Conservation (phyloP, 1,284 basidiomycete species). For the Sphagnurus paluster region DNA sequence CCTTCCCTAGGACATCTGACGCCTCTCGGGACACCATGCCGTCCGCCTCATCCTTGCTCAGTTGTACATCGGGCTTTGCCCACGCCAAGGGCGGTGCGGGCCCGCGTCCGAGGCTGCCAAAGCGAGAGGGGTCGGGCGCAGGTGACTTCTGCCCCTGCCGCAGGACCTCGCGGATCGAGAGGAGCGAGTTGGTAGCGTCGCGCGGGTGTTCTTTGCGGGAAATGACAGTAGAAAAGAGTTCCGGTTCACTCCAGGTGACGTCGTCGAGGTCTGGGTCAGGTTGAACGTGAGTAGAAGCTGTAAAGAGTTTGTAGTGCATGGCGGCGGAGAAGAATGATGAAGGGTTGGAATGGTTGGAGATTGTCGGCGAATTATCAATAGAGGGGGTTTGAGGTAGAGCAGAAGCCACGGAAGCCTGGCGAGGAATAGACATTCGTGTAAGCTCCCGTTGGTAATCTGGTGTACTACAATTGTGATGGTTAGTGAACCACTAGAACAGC, state of each 20-base stretch:
- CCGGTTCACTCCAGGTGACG: slow-evolving; percentile 60
- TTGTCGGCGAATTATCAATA: slow-evolving; percentile 20
- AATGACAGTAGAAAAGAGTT: slow-evolving; percentile 58
- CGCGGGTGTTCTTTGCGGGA: slow-evolving; percentile 62
- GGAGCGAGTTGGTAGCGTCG: slow-evolving; percentile 50
- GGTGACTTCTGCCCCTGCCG: slow-evolving; percentile 43
- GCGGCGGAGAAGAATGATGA: slow-evolving; percentile 51
- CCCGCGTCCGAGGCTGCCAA: slow-evolving; percentile 25
- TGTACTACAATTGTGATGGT: slow-evolving; percentile 41
- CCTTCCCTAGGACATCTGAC: slow-evolving; percentile 43
- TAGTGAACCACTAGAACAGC: background rate
- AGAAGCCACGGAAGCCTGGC: slow-evolving; percentile 17
- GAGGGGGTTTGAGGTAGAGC: slow-evolving; percentile 29
- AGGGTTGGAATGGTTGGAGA: slow-evolving; percentile 17
- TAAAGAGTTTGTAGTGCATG: slow-evolving; percentile 49
- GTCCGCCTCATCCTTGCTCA: slow-evolving; percentile 50
- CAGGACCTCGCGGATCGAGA: slow-evolving; percentile 62
- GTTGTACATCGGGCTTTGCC: slow-evolving; percentile 59
- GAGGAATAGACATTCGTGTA: slow-evolving; percentile 39
- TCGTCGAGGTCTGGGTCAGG: slow-evolving; percentile 61
- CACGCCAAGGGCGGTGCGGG: slow-evolving; percentile 45
- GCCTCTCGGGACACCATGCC: slow-evolving; percentile 46
- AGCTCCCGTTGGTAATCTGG: slow-evolving; percentile 63
- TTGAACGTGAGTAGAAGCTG: slow-evolving; percentile 33
- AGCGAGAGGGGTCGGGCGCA: slow-evolving; percentile 20